Conservation (phyloP, 1,284 basidiomycete species). For the Exsudoporus floridanus region DNA sequence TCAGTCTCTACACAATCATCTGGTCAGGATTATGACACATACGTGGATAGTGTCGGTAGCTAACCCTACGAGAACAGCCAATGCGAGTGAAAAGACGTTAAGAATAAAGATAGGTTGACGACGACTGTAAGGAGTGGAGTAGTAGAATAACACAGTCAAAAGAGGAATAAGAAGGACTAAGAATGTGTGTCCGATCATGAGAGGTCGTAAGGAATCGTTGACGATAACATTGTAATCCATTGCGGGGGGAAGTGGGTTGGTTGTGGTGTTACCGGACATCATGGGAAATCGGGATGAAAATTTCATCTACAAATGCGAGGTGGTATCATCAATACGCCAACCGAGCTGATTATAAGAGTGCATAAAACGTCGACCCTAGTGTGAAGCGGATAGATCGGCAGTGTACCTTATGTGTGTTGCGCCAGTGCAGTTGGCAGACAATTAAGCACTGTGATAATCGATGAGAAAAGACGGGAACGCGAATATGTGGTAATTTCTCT, state of each 20-base stretch:
- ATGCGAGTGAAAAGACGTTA: constrained; percentile 9
- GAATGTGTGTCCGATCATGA: constrained; percentile 21
- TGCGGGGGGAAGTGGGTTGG: not conserved
- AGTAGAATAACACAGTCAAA: constrained; percentile 22
- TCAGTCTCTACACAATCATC: not conserved
- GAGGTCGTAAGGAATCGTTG: not conserved
- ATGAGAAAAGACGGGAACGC: not conserved
- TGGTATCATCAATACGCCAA: not conserved
- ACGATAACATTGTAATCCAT: not conserved
- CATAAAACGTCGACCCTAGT: not conserved
- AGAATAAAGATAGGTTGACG: constrained; percentile 28
- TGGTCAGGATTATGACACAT: not conserved
- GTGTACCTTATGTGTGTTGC: not conserved
- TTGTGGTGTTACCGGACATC: not conserved
- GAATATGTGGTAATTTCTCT: too few relatives aligned
- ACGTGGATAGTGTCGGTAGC: constrained; percentile 6
- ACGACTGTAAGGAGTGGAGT: constrained; percentile 25
- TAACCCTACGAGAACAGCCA: constrained; percentile 12
- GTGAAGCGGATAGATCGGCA: not conserved
- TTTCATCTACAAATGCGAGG: not conserved
- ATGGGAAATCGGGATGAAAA: not conserved
- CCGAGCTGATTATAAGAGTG: not conserved
- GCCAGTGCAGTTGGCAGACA: not conserved
- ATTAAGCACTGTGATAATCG: not conserved
- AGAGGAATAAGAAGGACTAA: constrained; percentile 22